A percentile compares a stretch with the other conserved stretches of the same genome.
These are phyloP conservation scores for Daldinia sp. DNA, from an alignment of 2,329 filamentous ascomycete genomes.

Conservation along the genomic window DNA sequence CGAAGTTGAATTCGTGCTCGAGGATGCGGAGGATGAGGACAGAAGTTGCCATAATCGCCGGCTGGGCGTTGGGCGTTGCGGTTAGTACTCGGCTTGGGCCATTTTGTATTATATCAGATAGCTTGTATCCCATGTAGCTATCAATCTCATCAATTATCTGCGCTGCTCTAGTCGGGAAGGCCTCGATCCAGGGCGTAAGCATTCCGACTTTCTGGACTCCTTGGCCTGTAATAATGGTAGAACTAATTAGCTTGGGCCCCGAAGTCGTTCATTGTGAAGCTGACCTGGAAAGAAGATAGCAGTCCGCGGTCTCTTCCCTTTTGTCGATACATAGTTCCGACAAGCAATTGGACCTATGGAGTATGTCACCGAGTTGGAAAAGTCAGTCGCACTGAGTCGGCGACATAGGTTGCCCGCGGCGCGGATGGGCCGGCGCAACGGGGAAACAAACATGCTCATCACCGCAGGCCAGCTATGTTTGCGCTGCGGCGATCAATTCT, in stretches of 20 bases:
- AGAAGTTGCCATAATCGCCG: conserved; percentile 95
- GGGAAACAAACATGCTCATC: conserved; percentile 48
- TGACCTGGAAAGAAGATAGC: conserved; percentile 72
- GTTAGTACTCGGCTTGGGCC: conserved; percentile 84
- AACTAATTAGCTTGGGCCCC: conserved; percentile 20
- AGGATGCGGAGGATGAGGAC: conserved; percentile 89
- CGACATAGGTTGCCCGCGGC: conserved; percentile 35
- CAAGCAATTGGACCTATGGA: conserved; percentile 16
- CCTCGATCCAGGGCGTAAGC: conserved; percentile 85
- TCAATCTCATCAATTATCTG: conserved; percentile 90
- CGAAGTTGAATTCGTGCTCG: conserved; percentile 86
- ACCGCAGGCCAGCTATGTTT: conserved; percentile 48
- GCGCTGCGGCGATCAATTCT: conserved; percentile 43
- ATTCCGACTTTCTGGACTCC: conserved; percentile 92
- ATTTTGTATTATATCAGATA: conserved; percentile 82
- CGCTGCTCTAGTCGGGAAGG: conserved; percentile 81
- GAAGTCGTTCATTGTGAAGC: background rate
- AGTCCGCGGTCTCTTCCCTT: conserved; percentile 58
- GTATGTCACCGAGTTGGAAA: conserved; percentile 40
- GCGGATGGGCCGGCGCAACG: conserved; percentile 45
- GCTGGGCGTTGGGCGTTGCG: conserved; percentile 88
- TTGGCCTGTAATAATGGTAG: conserved; percentile 69
- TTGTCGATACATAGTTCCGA: conserved; percentile 52
- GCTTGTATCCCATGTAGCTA: conserved; percentile 76
- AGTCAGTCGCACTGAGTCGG: conserved; percentile 25